A percentile compares a stretch with the other conserved stretches of the same genome.
Conservation (phyloP, 345 rosid genomes). For the Heritiera littoralis region DNA sequence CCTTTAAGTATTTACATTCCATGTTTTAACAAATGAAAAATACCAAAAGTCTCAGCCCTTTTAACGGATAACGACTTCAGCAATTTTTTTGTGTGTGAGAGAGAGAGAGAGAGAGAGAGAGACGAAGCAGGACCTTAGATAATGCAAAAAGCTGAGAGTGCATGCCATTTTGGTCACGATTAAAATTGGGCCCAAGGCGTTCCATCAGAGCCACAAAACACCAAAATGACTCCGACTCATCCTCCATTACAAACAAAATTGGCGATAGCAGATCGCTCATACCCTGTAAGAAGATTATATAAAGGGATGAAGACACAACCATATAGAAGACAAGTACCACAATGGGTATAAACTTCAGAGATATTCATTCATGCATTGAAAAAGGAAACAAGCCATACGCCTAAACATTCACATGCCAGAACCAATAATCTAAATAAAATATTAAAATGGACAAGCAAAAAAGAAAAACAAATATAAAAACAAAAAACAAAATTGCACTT, state of each 20-base stretch:
- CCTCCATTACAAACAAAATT: constrained; percentile 78
- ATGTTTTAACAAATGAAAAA: background rate
- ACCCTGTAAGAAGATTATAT: constrained; percentile 53
- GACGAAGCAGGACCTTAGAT: constrained; percentile 57
- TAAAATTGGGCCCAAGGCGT: constrained; percentile 97
- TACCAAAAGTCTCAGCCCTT: background rate
- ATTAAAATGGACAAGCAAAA: background rate
- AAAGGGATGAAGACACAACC: background rate
- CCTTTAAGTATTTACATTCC: background rate
- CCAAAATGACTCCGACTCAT: constrained; percentile 97
- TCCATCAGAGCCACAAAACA: constrained; percentile 94
- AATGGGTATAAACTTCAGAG: background rate
- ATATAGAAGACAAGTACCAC: background rate
- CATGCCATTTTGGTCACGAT: constrained; percentile 98
- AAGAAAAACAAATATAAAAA: background rate
- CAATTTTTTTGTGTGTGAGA: background rate
- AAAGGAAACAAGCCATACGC: background rate
- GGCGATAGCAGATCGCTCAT: constrained; percentile 97
- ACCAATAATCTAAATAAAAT: background rate
- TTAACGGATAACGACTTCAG: background rate
- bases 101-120: background rate
- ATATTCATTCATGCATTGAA: background rate
- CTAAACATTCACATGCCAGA: background rate
- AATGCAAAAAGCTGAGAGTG: constrained; percentile 95
- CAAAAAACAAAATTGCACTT: background rate